Base-by-base conservation (phyloP, 2,329 filamentous ascomycete species). In the Cephalotrichum gorgonifer region DNA sequence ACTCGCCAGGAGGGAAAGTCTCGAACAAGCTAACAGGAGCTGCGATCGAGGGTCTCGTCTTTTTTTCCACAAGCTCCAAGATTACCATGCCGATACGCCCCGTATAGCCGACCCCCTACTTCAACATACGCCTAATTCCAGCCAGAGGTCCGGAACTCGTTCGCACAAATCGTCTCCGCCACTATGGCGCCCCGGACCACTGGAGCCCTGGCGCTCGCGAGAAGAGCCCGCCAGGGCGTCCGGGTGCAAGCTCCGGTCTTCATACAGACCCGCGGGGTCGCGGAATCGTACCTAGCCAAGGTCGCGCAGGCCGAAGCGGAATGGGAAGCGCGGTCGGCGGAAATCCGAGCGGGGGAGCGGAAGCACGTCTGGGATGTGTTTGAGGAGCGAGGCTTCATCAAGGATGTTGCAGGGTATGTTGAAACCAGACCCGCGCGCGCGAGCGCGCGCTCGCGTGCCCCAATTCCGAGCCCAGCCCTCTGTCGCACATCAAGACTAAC, bases 301-400 rank as follows among this genome's bases (percentile, higher is more conserved):
- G 56, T 68, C 4, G 58, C 58, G 0, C 58, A 60, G 1, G 74
- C 71, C 7, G 59, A 70, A 11, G 52, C 62, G 38, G 58, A 67
- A 20, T 85, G 81, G 79, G 56, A 66, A 15, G 53, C 63, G 43
- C 63, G 64, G 47, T 76, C 76, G 3, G 51, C 64, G 31, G 57
- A 60, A 51, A 80, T 84, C 42, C 43, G 67, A 46, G 61, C 64
- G 1, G 80, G 81, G 42, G 64, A 76, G 55, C 50, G 62, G 44
- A 67, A 67, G 42, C 69, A 78, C 54, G 73, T 83, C 48, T 79
- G 85, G 67, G 76, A 79, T 47, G 57, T 83, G 17, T 70, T 93
- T 12, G 78, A 86, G 56, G 81, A 86, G 63, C 74, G 87, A 57
- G 87, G 86, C 41, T 81, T 79, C 54, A 70, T 91, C 53, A 86